Percentiles rank a stretch among this genome's conserved stretches.
phyloP scores from a whole-genome alignment of 2,329 filamentous ascomycete genomes.

The Trichophyton equinum region DNA sequence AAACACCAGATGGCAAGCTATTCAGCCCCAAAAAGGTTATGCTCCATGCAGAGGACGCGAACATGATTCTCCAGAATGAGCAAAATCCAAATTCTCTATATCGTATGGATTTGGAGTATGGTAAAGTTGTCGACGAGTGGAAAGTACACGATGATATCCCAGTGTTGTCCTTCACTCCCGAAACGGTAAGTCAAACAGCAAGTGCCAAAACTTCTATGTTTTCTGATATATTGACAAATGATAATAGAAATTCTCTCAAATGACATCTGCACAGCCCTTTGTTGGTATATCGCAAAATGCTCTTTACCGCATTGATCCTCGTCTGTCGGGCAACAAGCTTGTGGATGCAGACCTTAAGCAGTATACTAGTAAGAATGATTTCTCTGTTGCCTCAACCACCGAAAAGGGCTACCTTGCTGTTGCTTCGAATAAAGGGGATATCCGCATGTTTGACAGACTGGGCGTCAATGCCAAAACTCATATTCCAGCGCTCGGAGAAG shows the following conservation, averaged over 20 bases:
- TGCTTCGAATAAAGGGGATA: conserved; percentile 93
- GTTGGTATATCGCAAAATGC: conserved; percentile 86
- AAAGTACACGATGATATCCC: conserved; percentile 94
- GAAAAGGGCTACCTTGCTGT: conserved; percentile 96
- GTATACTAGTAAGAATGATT: conserved; percentile 93
- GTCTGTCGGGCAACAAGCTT: conserved; percentile 77
- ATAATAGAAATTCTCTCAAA: conserved; percentile 81
- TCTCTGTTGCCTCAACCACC: conserved; percentile 85
- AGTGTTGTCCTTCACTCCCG: conserved; percentile 80
- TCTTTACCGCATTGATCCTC: conserved; percentile 85
- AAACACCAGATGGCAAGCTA: conserved; percentile 71
- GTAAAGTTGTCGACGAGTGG: conserved; percentile 98
- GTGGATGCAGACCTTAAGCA: conserved; percentile 90
- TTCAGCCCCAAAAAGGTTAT: conserved; percentile 96
- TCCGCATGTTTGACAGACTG: conserved; percentile 88
- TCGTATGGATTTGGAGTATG: conserved; percentile 95
- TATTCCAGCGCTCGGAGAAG: conserved; percentile 86
- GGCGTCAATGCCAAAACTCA: conserved; percentile 97
- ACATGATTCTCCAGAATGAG: conserved; percentile 76
- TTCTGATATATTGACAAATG: conserved; percentile 18
- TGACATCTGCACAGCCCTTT: conserved; percentile 91
- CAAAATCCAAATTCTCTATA: conserved; percentile 82
- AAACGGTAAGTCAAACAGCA: conserved; percentile 46
- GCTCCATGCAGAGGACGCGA: conserved; percentile 80
- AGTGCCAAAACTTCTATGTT: background rate